A percentile compares a stretch with the other conserved stretches of the same genome.
These are phyloP conservation scores for Pythium apleroticum DNA, from an alignment of 352 stramenopile species.

Conservation along the genomic window DNA sequence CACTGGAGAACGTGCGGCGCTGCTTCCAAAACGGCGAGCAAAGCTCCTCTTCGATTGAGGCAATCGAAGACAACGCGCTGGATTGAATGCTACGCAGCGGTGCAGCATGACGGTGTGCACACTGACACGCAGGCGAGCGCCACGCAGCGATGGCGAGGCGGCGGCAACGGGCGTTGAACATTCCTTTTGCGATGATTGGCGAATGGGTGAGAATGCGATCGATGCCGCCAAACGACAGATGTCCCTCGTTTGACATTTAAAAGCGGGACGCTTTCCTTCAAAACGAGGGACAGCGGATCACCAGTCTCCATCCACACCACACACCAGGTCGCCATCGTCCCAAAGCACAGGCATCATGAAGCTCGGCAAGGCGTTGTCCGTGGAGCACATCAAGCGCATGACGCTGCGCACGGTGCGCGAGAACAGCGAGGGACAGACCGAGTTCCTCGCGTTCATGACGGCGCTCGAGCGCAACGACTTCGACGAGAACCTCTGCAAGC, in stretches of 20 bases:
- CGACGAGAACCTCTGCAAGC: slow-evolving; percentile 81
- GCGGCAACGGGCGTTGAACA: neutral
- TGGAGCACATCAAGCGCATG: slow-evolving; percentile 91
- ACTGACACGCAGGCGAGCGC: neutral
- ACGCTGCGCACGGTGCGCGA: slow-evolving; percentile 84
- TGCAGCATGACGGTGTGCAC: neutral
- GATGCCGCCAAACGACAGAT: neutral
- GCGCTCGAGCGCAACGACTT: slow-evolving; percentile 84
- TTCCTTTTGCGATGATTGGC: neutral
- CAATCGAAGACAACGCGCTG: neutral
- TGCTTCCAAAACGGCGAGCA: too few relatives aligned
- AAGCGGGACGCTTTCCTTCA: neutral
- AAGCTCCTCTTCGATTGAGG: neutral
- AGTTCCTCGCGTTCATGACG: slow-evolving; percentile 84
- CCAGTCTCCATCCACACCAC: slow-evolving; percentile 8
- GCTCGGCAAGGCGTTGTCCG: slow-evolving; percentile 72
- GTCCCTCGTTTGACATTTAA: neutral
- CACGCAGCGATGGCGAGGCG: neutral
- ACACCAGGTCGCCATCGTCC: neutral
- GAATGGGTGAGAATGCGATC: neutral
- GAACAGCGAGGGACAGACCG: slow-evolving; percentile 67
- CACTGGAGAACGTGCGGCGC: slow-evolving; percentile 17
- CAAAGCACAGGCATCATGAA: slow-evolving; percentile 52
- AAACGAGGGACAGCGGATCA: slow-evolving; percentile 1
- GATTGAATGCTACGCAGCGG: neutral